Percentiles rank a stretch among this genome's conserved stretches.
phyloP scores from a whole-genome alignment of 2,329 filamentous ascomycete species.

The Apiospora rasikravindrae region DNA sequence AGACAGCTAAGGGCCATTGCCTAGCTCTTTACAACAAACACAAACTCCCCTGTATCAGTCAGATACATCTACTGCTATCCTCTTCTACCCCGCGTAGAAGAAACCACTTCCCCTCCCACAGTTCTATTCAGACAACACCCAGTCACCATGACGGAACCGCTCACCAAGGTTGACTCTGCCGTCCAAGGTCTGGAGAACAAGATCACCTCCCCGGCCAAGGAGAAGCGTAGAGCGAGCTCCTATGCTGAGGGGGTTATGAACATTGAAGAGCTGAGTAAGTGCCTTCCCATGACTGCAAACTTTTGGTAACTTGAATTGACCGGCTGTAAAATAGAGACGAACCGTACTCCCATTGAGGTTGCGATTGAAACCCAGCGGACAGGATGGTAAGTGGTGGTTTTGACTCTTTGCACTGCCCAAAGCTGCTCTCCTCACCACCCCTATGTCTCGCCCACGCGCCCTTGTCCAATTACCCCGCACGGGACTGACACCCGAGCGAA shows the following conservation, averaged over 20 bases:
- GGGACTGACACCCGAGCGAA: constrained; percentile 9
- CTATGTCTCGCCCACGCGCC: constrained; percentile 16
- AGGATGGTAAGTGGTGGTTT: constrained; percentile 71
- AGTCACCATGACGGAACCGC: constrained; percentile 52
- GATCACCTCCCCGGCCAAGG: constrained; percentile 69
- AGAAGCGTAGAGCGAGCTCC: constrained; percentile 76
- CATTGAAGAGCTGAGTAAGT: constrained; percentile 84
- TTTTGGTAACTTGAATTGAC: not conserved
- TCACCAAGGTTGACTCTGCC: constrained; percentile 91
- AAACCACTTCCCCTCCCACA: not conserved
- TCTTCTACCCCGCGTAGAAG: constrained; percentile 18
- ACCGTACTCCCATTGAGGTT: constrained; percentile 73
- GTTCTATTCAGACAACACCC: constrained; percentile 1
- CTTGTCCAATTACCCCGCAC: constrained; percentile 21
- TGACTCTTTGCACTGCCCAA: not conserved
- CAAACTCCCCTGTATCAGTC: not conserved
- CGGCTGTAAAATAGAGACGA: constrained; percentile 64
- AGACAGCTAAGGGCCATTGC: not conserved
- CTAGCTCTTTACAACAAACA: constrained; percentile 1
- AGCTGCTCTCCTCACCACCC: constrained; percentile 8
- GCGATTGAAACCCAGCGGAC: constrained; percentile 85
- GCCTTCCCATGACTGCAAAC: not conserved
- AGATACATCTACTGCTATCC: not conserved
- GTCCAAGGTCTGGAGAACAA: constrained; percentile 68
- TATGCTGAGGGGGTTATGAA: constrained; percentile 76